Evolutionary conservation across 805 yeast genomes (phyloP).

Genomic region (Zygoascus biomembranicola): DNA sequence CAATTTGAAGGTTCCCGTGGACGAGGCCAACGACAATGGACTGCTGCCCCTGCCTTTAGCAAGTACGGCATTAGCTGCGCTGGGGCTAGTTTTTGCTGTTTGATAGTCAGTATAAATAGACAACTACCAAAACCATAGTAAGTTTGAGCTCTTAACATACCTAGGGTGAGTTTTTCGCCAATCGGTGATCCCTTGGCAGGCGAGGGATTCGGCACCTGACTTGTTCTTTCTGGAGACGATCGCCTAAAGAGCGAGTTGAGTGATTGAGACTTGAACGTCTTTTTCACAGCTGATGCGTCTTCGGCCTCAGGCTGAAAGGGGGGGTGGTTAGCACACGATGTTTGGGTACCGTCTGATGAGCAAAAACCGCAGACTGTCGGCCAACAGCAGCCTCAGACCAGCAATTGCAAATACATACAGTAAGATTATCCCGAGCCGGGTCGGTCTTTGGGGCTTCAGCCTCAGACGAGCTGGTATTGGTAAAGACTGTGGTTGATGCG

Average conservation of each 20-base stretch:
- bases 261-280: constrained; percentile 31
- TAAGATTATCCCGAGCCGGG: not conserved
- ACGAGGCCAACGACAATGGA: constrained; percentile 14
- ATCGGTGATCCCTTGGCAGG: constrained; percentile 10
- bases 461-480: not conserved
- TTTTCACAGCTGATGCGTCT: constrained; percentile 3
- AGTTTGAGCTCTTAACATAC: not conserved
- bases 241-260: constrained; percentile 27
- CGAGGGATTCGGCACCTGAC: not conserved
- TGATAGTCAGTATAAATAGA: not conserved
- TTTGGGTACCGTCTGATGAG: too few relatives aligned
- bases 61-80: constrained; percentile 5
- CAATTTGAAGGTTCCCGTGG: constrained; percentile 23
- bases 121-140: too few relatives aligned
- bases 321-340: not conserved
- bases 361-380: too few relatives aligned
- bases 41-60: constrained; percentile 1
- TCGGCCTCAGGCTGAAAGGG: not conserved
- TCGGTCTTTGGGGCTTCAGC: not conserved
- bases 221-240: constrained; percentile 2
- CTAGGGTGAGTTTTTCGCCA: not conserved
- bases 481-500: not conserved
- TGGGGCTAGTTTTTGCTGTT: constrained; percentile 9
- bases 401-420: not conserved
- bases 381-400: too few relatives aligned